Base-by-base conservation (phyloP, 2,329 filamentous ascomycete genomes). In the Fusarium transvaalense region DNA sequence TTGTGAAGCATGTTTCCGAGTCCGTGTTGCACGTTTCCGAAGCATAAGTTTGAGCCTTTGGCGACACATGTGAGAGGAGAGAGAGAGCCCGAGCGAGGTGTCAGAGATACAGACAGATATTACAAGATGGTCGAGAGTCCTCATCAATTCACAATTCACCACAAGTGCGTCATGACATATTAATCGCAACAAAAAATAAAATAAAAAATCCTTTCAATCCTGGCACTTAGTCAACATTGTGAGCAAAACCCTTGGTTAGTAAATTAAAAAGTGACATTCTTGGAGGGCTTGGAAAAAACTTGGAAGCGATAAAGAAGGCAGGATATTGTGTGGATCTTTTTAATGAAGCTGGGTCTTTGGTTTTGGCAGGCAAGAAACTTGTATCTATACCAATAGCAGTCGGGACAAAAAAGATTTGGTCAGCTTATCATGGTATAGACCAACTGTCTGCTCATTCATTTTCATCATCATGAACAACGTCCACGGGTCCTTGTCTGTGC, bases 281-380 rank as follows among this genome's bases (percentile, higher is more conserved):
- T 25, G 43, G 54, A 50, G 52, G 52, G 29, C 10, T n/a, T 45
- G 17, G 52, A 38, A 45, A 66, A 67, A 69, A 67, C 52, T 51
- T 56, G 66, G 66, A 52, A 61, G 29, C 39, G 46, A 21, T 32
- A 21, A 13, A 39, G 42, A 23, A 59, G 34, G 23, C 48, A 45
- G 42, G 41, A 61, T 43, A 56, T 62, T 51, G 56, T 56, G 66
- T 69, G 62, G 66, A 67, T n/a, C 57, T 42, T 14, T 55, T 51
- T 47, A 47, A 47, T 60, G 61, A 55, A 57, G 56, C 23, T 42
- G 29, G 29, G 29, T 29, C 29, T 29, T 29, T 29, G 6, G 29
- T 9, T 12, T 29, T 29, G 29, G 29, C 5, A 29, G 29, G 29
- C 29, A 42, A 42, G 39, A 42, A 15, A 42, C 5, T 12, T 42